Base-by-base conservation (phyloP, 2,329 filamentous ascomycete genomes). In the Colletotrichum tanaceti region DNA sequence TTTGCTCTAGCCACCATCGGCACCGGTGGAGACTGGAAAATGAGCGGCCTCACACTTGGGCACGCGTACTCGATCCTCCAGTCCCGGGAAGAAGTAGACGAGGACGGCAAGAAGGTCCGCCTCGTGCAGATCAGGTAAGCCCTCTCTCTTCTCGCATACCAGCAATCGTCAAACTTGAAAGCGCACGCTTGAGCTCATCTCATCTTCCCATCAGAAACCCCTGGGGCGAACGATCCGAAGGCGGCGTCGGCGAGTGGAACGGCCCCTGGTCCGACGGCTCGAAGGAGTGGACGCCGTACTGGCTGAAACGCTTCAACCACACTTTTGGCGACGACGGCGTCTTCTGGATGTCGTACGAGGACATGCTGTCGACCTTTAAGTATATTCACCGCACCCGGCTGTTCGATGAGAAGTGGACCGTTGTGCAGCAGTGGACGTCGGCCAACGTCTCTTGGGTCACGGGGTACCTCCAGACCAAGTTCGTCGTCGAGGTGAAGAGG, bases 221-320 rank as follows among this genome's bases (percentile, higher is more conserved):
- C 0, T 93, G 91, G 91, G 91, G 91, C 14, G 82, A 87, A 68
- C 86, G 85, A 38, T 69, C 72, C 11, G 71, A 73, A n/a, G 72
- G 71, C 22, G 80, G 79, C 10, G 59, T 78, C 2, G 80, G 81
- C 57, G 91, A 92, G 77, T 93, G 91, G 90, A 89, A 86, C 62
- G 91, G 91, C 16, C 84, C 89, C 5, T 93, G 91, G 91, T 88
- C 87, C 44, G 91, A 93, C 75, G 93, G 93, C 0, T 93, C 91
- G 7, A 91, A 93, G 73, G 90, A 95, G 77, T 97, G 93, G 93
- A 95, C 91, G 1, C 84, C 91, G 0, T 90, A 94, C 72, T 93
- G 91, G 87, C 89, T 95, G 79, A 80, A 89, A 68, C 89, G 90
- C 73, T 84, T 96, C 0, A 84, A 86, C 53, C 91, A 94, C 75